Base-by-base conservation (phyloP, 352 stramenopile genomes). In the Thraustochytrium striatum region DNA sequence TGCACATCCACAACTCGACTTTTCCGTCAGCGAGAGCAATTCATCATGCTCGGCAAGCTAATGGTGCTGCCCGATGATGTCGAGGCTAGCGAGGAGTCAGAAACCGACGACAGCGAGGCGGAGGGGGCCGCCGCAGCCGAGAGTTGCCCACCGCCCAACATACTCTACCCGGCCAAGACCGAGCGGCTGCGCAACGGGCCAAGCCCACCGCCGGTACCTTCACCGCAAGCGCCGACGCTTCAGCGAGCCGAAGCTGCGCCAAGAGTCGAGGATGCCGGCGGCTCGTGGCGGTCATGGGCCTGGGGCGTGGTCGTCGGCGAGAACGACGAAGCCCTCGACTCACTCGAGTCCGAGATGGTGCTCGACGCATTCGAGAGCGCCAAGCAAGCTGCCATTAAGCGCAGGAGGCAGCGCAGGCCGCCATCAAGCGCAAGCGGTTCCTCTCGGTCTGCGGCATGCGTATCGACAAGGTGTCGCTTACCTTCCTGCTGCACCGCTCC, bases 21-120 rank as follows among this genome's bases (percentile, higher is more conserved):
- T 79, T 5, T 79, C 69, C 36, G 50, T 79, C 19, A 79, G 69
- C 33, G 53, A 79, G 69, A 79, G 33, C 69, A 79, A 30, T 79
- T 79, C 53, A 53, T 79, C 50, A 79, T 79, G 69, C 57, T 79
- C 36, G 69, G 53, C 21, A 50, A 79, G 30, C 55, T 79, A 19
- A 79, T 79, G 69, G 69, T 79, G 5, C 58, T 79, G 47, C 69
- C 69, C 9, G 28, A 61, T 0, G 69, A 79, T 25, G 52, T 39
- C 47, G 69, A 79, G 0, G 9, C 58, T 9, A 58, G 5, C 38
- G 13, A 19, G 9, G 35, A 28, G 21, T 33, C 0, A 3, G 35
- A 70, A 61, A 13, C 32, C 11, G 2, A 47, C 41, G 41, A 50
- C 9, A 65, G 25, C 7, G 59, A 7, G 39, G 39, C 5, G 39